Conservation (phyloP, 257 asterid species). For the Gentiana straminea region DNA sequence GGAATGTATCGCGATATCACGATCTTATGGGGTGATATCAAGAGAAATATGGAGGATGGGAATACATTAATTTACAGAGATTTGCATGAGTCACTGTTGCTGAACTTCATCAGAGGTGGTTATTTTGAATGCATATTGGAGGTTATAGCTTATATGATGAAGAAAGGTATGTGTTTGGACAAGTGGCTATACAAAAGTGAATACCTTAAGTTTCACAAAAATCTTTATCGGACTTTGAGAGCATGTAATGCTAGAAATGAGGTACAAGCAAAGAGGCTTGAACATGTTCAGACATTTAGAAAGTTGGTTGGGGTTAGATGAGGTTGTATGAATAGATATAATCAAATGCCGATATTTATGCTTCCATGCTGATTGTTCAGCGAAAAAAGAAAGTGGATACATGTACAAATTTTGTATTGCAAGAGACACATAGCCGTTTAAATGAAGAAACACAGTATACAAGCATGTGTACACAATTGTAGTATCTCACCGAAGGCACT, state of each 20-base stretch:
- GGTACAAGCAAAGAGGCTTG: conserved; percentile 53
- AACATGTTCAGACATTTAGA: conserved; percentile 63
- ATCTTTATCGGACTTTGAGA: conserved; percentile 50
- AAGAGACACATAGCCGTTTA: too few species aligned
- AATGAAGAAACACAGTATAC: too few species aligned
- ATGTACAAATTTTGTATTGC: too few species aligned
- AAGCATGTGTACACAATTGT: too few species aligned
- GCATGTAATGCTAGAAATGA: conserved; percentile 51
- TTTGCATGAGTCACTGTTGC: conserved; percentile 48
- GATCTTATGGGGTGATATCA: conserved; percentile 72
- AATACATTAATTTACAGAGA: conserved; percentile 37
- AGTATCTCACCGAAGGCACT: too few species aligned
- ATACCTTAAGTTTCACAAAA: conserved; percentile 63
- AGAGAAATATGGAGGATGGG: conserved; percentile 40
- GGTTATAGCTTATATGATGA: conserved; percentile 52
- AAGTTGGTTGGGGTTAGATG: conserved; percentile 50
- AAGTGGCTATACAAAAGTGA: conserved; percentile 57
- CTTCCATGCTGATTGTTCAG: too few species aligned
- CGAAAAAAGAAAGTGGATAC: too few species aligned
- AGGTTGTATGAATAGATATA: background rate
- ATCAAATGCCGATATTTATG: background rate
- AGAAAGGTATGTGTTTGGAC: conserved; percentile 55
- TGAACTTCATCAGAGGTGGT: conserved; percentile 72
- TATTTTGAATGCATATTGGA: conserved; percentile 88
- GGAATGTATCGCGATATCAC: conserved; percentile 79